phyloP scores from a whole-genome alignment of 2,329 filamentous ascomycete species.

The Fusarium sterilihyphosum region DNA sequence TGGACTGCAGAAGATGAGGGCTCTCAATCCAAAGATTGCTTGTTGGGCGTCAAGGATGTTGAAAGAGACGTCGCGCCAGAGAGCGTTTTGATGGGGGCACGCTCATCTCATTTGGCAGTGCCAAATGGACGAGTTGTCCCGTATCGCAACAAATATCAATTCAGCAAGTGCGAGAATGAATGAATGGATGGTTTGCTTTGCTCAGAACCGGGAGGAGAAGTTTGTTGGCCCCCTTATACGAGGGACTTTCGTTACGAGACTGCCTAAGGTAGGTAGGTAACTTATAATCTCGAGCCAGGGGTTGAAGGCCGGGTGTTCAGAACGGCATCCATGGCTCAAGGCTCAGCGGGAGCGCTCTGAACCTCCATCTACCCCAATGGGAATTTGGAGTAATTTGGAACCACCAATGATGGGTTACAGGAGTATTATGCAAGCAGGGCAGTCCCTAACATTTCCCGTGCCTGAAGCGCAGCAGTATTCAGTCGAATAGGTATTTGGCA shows the following conservation, averaged over 20 bases:
- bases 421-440: no score
- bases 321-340: background rate
- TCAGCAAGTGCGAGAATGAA: background rate
- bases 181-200: background rate
- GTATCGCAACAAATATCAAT: background rate
- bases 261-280: no score
- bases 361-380: background rate
- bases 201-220: background rate
- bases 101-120: background rate
- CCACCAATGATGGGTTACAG: background rate
- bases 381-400: background rate
- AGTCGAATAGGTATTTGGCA: background rate
- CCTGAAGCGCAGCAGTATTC: background rate
- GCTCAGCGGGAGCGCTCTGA: background rate
- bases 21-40: background rate
- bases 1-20: background rate
- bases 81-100: background rate
- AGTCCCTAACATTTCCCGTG: background rate
- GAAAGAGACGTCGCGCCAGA: background rate
- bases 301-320: background rate
- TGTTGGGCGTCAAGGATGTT: background rate
- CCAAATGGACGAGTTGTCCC: background rate
- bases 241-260: background rate
- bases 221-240: background rate
- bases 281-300: background rate